phyloP scores from a whole-genome alignment of 1,284 basidiomycete genomes.

The Pyrrhoderma lamaoense region DNA sequence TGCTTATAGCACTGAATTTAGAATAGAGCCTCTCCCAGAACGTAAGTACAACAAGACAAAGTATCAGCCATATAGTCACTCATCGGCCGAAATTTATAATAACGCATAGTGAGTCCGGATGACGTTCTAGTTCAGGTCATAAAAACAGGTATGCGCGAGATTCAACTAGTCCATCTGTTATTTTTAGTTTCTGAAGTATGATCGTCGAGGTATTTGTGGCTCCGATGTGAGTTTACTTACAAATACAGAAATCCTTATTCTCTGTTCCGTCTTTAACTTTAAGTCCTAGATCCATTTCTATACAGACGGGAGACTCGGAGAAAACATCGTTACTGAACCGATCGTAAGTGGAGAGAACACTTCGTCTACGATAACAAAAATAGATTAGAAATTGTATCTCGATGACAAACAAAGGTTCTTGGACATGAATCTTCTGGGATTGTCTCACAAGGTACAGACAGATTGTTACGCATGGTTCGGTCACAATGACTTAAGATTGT shows the following conservation, averaged over 20 bases:
- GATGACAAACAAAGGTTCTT: constrained; percentile 32
- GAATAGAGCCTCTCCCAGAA: no score
- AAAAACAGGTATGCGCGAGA: constrained; percentile 64
- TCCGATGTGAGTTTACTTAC: constrained; percentile 56
- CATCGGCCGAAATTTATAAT: not conserved
- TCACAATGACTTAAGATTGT: not conserved
- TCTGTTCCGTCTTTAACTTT: constrained; percentile 16
- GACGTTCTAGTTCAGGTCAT: constrained; percentile 89
- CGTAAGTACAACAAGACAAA: constrained; percentile 1
- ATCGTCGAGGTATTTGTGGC: constrained; percentile 71
- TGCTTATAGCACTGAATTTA: no score
- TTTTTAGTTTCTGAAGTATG: constrained; percentile 5
- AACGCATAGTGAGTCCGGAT: constrained; percentile 49
- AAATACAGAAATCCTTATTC: not conserved
- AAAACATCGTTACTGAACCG: constrained; percentile 69
- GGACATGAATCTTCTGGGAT: constrained; percentile 54
- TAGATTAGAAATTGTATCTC: constrained; percentile 6
- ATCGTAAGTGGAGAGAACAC: constrained; percentile 55
- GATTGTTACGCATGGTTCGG: no score
- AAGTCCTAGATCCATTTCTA: constrained; percentile 63
- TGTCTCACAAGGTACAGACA: constrained; percentile 34
- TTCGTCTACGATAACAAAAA: not conserved
- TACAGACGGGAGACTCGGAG: constrained; percentile 67
- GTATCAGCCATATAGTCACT: constrained; percentile 4
- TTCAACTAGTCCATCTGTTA: not conserved